Percentiles rank a stretch among this genome's conserved stretches.
phyloP scores from a whole-genome alignment of 163 green algal species.

The Chloromonas sp. region DNA sequence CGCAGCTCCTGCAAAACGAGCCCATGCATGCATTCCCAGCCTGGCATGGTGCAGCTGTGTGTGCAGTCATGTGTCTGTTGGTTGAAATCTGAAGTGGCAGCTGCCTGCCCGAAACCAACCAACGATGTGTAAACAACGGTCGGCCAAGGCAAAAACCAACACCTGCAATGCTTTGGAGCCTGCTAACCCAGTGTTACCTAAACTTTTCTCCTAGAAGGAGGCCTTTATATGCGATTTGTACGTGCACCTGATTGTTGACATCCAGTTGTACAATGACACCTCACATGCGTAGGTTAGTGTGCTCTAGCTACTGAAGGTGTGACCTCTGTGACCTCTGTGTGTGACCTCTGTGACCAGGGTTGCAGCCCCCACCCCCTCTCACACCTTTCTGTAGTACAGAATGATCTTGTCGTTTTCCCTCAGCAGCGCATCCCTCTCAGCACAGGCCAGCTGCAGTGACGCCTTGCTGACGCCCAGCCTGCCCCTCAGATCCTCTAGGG shows the following conservation, averaged over 20 bases:
- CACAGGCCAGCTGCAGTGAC: constrained; percentile 16
- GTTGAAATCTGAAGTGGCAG: no score
- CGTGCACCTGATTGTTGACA: no score
- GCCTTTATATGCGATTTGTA: no score
- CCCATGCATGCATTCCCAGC: neutral
- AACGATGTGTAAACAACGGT: neutral
- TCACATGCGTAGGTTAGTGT: no score
- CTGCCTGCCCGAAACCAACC: no score
- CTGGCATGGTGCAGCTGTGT: neutral
- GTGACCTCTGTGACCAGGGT: no score
- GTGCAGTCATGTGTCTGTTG: neutral
- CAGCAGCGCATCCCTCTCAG: constrained; percentile 31
- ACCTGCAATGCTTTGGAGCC: no score
- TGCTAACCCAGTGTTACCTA: no score
- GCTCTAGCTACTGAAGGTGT: no score
- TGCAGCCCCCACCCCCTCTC: neutral
- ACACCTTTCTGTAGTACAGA: constrained; percentile 27
- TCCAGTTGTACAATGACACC: no score
- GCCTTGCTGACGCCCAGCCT: neutral
- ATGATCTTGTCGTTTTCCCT: constrained; percentile 45
- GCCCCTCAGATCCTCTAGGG: constrained; percentile 4
- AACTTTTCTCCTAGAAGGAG: no score
- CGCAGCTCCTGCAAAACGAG: constrained; percentile 10
- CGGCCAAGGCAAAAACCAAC: neutral
- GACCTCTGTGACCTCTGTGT: no score